Base-by-base conservation (phyloP, 768 basidiomycete species). In the Boletus eberwhitei region DNA sequence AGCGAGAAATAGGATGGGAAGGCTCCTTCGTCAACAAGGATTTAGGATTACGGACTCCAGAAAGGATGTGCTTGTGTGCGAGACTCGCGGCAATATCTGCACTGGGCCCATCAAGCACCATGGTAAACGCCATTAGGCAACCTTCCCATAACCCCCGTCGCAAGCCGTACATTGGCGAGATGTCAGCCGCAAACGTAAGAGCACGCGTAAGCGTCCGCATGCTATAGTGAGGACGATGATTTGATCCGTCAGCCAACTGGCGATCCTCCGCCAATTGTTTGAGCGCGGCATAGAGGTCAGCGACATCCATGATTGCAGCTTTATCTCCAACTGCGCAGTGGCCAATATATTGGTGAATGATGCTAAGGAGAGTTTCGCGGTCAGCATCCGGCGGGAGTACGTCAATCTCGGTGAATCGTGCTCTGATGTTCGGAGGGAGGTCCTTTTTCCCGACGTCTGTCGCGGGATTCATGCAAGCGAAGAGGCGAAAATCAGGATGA, bases 381-480 rank as follows among this genome's bases (percentile, higher is more conserved):
- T 98, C 93, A 32, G 88, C 79, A 64, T 99, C 97, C 5, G 96
- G 95, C 4, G 95, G 82, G n/a, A 89, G 85, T 0, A 98, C 95
- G 66, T 94, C 93, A 50, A 98, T 84, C 69, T 98, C 97, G 1
- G 94, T 97, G 74, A 99, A 98, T 31, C 90, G 85, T 11, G 88
- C 83, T 35, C 95, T 86, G 46, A 98, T 90, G 63, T 87, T 88
- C 5, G 90, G 87, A 17, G 93, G 92, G 0, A 99, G 85, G 64
- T 98, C 96, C 64, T 94, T 97, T 76, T 98, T 99, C 34, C 97
- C 97, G 14, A 98, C 90, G 63, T 99, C 97, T 4, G 95, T 99
- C 0, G 97, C 97, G 5, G 97, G 97, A 66, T 99, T 99, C 97
- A 99, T 99, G 69, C 97, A 99, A 5, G 94, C 94, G 64, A 98